phyloP scores from a whole-genome alignment of 192 early-diverging fungal species.

The Irineochytrium annulatum region DNA sequence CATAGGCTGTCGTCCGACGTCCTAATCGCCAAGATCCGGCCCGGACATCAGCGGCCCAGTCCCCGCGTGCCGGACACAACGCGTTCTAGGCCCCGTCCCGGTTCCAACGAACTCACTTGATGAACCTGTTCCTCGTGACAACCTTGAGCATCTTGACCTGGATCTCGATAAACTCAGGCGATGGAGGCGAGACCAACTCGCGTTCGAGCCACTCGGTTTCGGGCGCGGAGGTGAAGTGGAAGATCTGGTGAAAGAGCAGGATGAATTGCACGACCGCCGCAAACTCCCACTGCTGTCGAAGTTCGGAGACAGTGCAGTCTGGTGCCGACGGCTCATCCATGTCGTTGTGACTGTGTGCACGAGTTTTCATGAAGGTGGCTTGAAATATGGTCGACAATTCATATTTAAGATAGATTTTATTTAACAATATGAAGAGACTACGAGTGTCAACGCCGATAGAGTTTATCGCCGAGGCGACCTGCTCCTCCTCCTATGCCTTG shows the following conservation, averaged over 20 bases:
- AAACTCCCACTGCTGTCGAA: slow-evolving; percentile 60
- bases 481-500: no score
- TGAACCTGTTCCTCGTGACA: slow-evolving; percentile 47
- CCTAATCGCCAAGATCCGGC: neutral
- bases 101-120: slow-evolving; percentile 25
- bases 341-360: no score
- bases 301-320: no score
- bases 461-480: neutral
- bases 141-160: slow-evolving; percentile 44
- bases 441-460: neutral
- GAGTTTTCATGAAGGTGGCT: no score
- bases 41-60: neutral
- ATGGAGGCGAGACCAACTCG: slow-evolving; percentile 13
- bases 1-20: neutral
- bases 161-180: slow-evolving; percentile 28
- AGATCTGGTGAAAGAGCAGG: slow-evolving; percentile 56
- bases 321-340: no score
- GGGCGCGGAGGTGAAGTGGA: slow-evolving; percentile 20
- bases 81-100: neutral
- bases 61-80: neutral
- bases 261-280: slow-evolving; percentile 68
- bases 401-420: no score
- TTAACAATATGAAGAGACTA: no score
- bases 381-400: no score
- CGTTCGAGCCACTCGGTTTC: slow-evolving; percentile 37